Base-by-base conservation (phyloP, 1,284 basidiomycete genomes). In the Moniliella sp. region DNA sequence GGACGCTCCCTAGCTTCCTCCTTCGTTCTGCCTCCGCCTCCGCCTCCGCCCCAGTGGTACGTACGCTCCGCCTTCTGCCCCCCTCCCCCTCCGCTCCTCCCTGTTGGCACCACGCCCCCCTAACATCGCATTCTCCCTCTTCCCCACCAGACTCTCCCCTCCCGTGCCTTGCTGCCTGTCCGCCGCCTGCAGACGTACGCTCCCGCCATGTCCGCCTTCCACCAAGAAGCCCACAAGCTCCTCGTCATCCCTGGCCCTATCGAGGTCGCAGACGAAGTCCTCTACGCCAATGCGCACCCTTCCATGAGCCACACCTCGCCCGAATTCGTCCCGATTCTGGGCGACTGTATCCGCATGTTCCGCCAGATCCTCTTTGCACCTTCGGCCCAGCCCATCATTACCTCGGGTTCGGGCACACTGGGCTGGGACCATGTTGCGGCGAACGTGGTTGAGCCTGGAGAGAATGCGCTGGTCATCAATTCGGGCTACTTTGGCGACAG, bases 321-420 rank as follows among this genome's bases (percentile, higher is more conserved):
- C 9, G 81, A 83, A 30, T 94, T 99, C 61, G 71, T 84, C 28
- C 73, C 76, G 25, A 72, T 83, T 36, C 82, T 97, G 47, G 80
- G 82, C 25, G 80, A 93, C 57, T 78, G 75, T 61, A 72, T 97
- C 43, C 73, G 76, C 40, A 76, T 91, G 74, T 75, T 79, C 14
- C 69, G 78, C 69, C 71, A 59, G 36, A 57, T 59, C 31, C 41
- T 46, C 21, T 42, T 45, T 63, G 91, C 27, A 73, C 74, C 62
- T 74, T 65, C 36, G 45, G 53, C 41, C 46, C 50, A 28, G 48
- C 50, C 14, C 33, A 78, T 94, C 66, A 65, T 94, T 47, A 76
- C 91, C 34, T 74, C 83, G 17, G 88, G 88, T 2, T 79, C 76
- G 30, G 86, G 86, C n/a, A 94, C 86, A 2, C 66, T 94, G 23